A percentile compares a stretch with the other conserved stretches of the same genome.
These are phyloP conservation scores for Suillus clintonianus DNA, from an alignment of 768 basidiomycete species.

Conservation along the genomic window DNA sequence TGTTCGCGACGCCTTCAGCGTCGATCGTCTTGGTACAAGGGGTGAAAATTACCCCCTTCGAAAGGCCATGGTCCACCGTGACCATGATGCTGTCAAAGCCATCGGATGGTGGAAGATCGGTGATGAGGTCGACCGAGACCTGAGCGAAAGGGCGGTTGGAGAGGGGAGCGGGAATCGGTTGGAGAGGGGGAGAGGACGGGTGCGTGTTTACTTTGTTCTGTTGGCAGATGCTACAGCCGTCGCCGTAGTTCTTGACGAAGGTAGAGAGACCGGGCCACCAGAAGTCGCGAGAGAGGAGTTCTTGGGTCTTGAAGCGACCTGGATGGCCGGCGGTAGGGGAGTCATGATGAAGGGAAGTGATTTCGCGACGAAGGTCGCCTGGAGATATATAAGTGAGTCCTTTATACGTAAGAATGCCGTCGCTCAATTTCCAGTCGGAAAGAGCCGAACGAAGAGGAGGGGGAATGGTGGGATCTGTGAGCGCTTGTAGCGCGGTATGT, in stretches of 20 bases:
- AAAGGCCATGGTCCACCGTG: background rate
- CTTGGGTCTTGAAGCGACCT: background rate
- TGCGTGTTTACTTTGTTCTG: constrained; percentile 1
- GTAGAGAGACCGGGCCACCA: background rate
- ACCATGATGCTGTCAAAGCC: background rate
- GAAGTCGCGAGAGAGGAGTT: background rate
- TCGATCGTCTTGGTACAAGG: background rate
- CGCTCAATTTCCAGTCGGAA: background rate
- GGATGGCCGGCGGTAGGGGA: background rate
- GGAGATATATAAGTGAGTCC: background rate
- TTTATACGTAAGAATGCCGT: background rate
- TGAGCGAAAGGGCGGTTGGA: background rate
- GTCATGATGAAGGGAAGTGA: background rate
- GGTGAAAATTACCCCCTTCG: background rate
- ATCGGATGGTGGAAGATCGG: background rate
- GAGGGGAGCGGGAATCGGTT: background rate
- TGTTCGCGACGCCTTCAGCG: background rate
- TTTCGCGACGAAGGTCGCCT: too few species aligned
- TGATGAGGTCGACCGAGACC: background rate
- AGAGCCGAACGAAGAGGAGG: background rate
- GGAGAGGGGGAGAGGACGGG: background rate
- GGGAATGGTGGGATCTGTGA: background rate
- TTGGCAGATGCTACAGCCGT: background rate
- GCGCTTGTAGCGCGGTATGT: too few species aligned
- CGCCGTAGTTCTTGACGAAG: background rate